Evolutionary conservation across 495 filamentous ascomycete species (phyloP), one percentile per base, ranked within the genome.

Genomic region (Penicillium nucicola): DNA sequence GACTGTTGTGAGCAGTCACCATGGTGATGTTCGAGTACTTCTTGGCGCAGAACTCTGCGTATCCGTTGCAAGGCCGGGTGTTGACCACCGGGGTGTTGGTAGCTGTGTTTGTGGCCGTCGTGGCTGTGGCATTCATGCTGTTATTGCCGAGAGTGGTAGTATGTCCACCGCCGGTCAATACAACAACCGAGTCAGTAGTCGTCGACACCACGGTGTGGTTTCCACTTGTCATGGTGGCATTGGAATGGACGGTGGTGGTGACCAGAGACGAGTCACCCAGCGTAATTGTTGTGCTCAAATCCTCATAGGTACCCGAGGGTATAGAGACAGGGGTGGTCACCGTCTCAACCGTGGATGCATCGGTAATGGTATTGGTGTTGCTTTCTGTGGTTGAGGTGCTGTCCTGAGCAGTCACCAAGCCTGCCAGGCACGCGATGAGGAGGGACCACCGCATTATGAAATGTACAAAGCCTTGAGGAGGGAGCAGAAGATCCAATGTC

Each of bases 21-120:
- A 89, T 76, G 46, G 91, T 93, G 64, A 97, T 88, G 66, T 96
- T 93, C 71, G 87, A 87, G 62, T 92, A 97, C 48, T 82, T 83
- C 39, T 90, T 79, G 7, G 62, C 65, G 69, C 92, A 97, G 60
- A 95, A 84, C 61, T 95, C 89, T n/a, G 82, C 69, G 57, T 92
- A 88, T 64, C 81, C 79, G 66, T 97, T 97, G 77, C 92, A 97
- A 3, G 90, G 84, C 48, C 79, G 82, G 1, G 84, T 88, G 58
- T 89, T 89, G n/a, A 79, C 79, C 2, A 79, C 79, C 0, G 79
- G 69, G 14, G 67, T 59, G 0, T 80, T 69, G 7, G 70, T 57
- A 3, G 77, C 40, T 0, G 76, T 64, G 5, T 65, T 58, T 1
- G 73, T 54, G 25, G 69, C 48, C 15, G 65, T 69, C 1, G 55